Base-by-base conservation (phyloP, 2,329 filamentous ascomycete genomes). In the Microascus cirrosus region DNA sequence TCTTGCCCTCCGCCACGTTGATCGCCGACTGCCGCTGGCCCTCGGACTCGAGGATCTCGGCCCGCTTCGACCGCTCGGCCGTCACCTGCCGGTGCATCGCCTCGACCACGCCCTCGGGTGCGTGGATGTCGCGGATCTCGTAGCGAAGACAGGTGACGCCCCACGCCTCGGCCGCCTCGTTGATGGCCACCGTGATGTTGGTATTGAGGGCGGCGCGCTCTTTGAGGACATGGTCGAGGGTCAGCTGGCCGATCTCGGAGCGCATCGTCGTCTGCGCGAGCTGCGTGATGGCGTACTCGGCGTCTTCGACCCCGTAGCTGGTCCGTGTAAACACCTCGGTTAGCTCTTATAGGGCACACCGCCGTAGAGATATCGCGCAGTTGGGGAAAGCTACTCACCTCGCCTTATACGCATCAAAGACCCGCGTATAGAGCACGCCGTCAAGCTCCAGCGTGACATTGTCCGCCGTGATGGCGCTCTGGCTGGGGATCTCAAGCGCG, bases 51-150 rank as follows among this genome's bases (percentile, higher is more conserved):
- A 99, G 80, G 66, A 99, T 99, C 76, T 99, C 94, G 59, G 94
- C 94, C 62, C 94, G 87, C 81, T 99, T 99, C 67, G 89, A 95
- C 50, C 94, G 88, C 77, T 99, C 94, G 20, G 94, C 94, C 0
- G 94, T 97, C 55, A 99, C 94, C 71, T 97, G 93, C 62, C 94
- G 84, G 77, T 99, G 94, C 94, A 99, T 99, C 66, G 94, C 94
- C 66, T 92, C 90, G 60, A 97, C 93, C 13, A 99, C 94, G 55
- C 88, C 87, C 35, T 86, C 89, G 1, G 94, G 94, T 0, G 94
- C 94, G 74, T 99, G 94, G 67, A 99, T 99, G 72, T 99, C 94
- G 64, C 94, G 83, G 70, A 99, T 99, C 74, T 99, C 94, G 77
- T 99, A 99, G 59, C 94, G 87, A 61, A 99, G 80, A 69, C 94